A percentile compares a stretch with the other conserved stretches of the same genome.
Conservation (phyloP, 495 filamentous ascomycete genomes). For the Podospora pseudocomata region DNA sequence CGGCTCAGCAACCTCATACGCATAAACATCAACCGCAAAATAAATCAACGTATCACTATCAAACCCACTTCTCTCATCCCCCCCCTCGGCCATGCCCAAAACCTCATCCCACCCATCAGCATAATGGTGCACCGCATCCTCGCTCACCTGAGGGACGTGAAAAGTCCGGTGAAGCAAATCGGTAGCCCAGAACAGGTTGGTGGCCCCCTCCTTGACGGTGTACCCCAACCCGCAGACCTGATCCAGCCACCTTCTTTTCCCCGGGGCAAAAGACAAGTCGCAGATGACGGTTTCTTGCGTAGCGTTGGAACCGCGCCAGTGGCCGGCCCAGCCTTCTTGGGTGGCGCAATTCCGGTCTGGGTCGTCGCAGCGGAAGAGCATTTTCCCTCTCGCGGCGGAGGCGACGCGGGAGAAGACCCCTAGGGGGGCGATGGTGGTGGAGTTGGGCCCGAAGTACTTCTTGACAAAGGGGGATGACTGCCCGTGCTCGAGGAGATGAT, state of each 20-base stretch:
- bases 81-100: slow-evolving; percentile 41
- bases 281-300: slow-evolving; percentile 61
- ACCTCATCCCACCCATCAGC: slow-evolving; percentile 51
- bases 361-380: slow-evolving; percentile 57
- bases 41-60: slow-evolving; percentile 54
- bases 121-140: slow-evolving; percentile 53
- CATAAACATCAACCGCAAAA: slow-evolving; percentile 58
- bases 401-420: slow-evolving; percentile 53
- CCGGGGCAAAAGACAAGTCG: slow-evolving; percentile 44
- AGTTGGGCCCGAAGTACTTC: slow-evolving; percentile 54
- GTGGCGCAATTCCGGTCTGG: slow-evolving; percentile 53
- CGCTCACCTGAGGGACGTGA: slow-evolving; percentile 53
- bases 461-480: slow-evolving; percentile 49
- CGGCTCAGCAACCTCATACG: slow-evolving; percentile 50
- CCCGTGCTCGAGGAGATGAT: slow-evolving; percentile 47
- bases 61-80: slow-evolving; percentile 39
- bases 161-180: slow-evolving; percentile 57
- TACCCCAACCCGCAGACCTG: slow-evolving; percentile 54
- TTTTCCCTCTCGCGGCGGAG: slow-evolving; percentile 43
- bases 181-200: slow-evolving; percentile 54
- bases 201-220: slow-evolving; percentile 41
- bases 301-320: slow-evolving; percentile 57
- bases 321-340: slow-evolving; percentile 54
- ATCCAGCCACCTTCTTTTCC: slow-evolving; percentile 45
- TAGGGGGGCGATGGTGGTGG: slow-evolving; percentile 46